Evolutionary conservation across 148 eudicot genomes (phyloP), one percentile per base, ranked within the genome.

Genomic region (Silene conica): DNA sequence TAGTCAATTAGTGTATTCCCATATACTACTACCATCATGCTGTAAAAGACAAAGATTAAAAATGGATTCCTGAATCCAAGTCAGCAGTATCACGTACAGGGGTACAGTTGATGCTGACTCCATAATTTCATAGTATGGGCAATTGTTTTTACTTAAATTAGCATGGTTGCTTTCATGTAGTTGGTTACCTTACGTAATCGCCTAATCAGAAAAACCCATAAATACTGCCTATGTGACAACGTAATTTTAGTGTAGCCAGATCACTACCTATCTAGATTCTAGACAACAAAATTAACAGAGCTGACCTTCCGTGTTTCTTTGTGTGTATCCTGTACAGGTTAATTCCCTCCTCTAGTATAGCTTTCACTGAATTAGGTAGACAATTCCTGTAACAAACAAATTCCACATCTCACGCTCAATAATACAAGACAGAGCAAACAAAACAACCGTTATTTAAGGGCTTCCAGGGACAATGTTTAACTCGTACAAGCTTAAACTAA

Each of bases 261-360:
- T 54, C 41, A 25, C 23, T 52, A 56, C n/a, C 18, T n/a, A 21
- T 50, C 6, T 15, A 28, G 31, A 31, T 31, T 31, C 31, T 3
- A 56, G 46, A 64, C 38, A 11, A 56, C 59, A 63, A 46, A 31
- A 5, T 58, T 20, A 48, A 15, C 23, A 66, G 67, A 20, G 81
- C 85, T 23, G n/a, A 89, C 97, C 90, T 92, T 84, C 92, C 87
- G 77, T 91, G 93, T 38, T 83, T 85, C 73, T 70, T 86, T 12
- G 76, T 79, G 70, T 94, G 98, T 76, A 91, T 87, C 73, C 78
- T 74, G 84, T 86, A 94, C 28, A 94, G 78, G 80, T 80, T 85
- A 62, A 91, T 76, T 76, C 98, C 98, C 87, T 94, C 97, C 83
- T 91, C 93, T 74, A 94, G 69, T 63, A 82, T 61, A 76, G 89